Base-by-base conservation (phyloP, 768 basidiomycete genomes). In the Butyriboletus loyo region DNA sequence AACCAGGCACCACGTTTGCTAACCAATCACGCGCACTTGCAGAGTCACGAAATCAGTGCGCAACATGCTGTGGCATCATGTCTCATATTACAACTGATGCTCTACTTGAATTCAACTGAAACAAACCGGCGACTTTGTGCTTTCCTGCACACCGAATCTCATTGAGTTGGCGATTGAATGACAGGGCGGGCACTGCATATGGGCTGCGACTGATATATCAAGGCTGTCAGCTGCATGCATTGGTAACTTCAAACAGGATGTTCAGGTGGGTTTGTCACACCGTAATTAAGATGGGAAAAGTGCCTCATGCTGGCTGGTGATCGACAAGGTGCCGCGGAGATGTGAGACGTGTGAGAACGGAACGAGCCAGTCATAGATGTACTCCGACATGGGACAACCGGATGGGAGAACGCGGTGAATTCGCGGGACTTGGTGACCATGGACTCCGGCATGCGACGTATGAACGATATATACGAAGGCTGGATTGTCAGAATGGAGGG, bases 311-410 rank as follows among this genome's bases (percentile, higher is more conserved):
- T 36, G 32, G 11, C 17, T 4, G 37, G 28, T 30, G 49, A 48
- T 39, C 46, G 35, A 47, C 46, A 21, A 22, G 6, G 45, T 27
- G 56, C 50, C 55, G 49, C 56, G 55, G 55, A 52, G 49, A 43
- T 56, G 39, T 32, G 30, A 31, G 35, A 21, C 17, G 38, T 34
- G 44, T 55, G 54, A 30, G 53, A 54, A 40, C 7, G 8, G 22
- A 8, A 9, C 37, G n/a, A 11, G 25, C n/a, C n/a, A n/a, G n/a
- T n/a, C n/a, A n/a, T 40, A 22, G 19, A 4, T 35, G 15, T 24
- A 24, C 13, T 14, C n/a, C 4, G 35, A 38, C 42, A 55, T 36
- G 21, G 19, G 46, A 47, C 51, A 19, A 43, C 38, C 17, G 21
- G 44, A 32, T 11, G 32, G n/a, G 46, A 36, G 4, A 27, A 47